These are phyloP conservation scores for Wallacemonas sp. DNA, from an alignment of 208 protist species.

Conservation along the genomic window DNA sequence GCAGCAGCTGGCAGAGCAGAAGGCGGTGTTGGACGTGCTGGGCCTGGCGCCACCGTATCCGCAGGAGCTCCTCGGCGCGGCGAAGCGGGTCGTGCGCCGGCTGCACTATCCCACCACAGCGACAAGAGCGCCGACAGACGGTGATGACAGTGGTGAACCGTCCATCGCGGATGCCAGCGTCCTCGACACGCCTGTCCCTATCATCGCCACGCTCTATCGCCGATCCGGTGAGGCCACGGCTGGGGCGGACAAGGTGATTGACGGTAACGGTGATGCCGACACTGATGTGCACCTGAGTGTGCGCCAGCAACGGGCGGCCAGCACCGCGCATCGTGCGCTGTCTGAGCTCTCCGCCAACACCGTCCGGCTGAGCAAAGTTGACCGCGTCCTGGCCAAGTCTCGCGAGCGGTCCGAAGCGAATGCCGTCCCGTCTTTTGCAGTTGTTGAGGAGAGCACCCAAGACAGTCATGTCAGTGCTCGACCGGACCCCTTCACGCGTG, in stretches of 20 bases:
- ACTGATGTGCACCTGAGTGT: too few relatives aligned
- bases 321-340: background rate
- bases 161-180: background rate
- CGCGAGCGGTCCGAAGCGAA: background rate
- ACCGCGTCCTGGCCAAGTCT: slow-evolving; percentile 11
- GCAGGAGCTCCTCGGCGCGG: slow-evolving; percentile 26
- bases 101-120: background rate
- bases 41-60: slow-evolving; percentile 53
- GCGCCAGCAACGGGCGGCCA: slow-evolving; percentile 3
- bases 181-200: slow-evolving; percentile 7
- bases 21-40: slow-evolving; percentile 63
- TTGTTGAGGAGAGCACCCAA: too few relatives aligned
- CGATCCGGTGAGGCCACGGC: background rate
- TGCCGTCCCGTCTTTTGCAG: background rate
- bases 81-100: slow-evolving; percentile 4
- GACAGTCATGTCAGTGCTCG: too few relatives aligned
- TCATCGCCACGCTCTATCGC: slow-evolving; percentile 11
- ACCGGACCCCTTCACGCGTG: background rate
- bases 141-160: background rate
- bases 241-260: too few relatives aligned
- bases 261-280: too few relatives aligned
- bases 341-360: slow-evolving; percentile 10
- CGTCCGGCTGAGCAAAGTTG: background rate
- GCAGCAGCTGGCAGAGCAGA: slow-evolving; percentile 51
- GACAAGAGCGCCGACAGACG: slow-evolving; percentile 6